These are phyloP conservation scores for Backusella macrospora DNA, from an alignment of 192 early-diverging fungal species.

Conservation along the genomic window DNA sequence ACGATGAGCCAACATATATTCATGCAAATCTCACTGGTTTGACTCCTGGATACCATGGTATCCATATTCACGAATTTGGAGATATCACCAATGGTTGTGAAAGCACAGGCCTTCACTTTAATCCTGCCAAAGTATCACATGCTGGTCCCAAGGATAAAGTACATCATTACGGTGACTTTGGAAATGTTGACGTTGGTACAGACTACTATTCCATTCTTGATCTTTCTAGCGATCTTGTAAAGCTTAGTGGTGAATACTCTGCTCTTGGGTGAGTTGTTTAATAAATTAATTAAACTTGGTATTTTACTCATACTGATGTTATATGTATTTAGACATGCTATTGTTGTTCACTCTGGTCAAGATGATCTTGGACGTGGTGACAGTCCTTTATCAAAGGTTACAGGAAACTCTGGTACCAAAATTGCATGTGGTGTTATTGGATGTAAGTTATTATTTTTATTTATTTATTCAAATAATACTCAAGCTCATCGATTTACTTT, in stretches of 20 bases:
- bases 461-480: neutral
- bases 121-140: constrained; percentile 73
- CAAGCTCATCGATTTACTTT: neutral
- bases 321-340: constrained; percentile 53
- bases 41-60: constrained; percentile 74
- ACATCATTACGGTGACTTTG: constrained; percentile 89
- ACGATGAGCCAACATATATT: constrained; percentile 57
- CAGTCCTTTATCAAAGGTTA: constrained; percentile 63
- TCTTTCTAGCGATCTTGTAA: constrained; percentile 56
- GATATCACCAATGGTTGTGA: constrained; percentile 81
- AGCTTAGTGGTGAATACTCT: constrained; percentile 66
- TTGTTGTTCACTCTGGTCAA: constrained; percentile 77
- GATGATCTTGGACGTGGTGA: constrained; percentile 83
- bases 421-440: constrained; percentile 88
- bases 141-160: constrained; percentile 63
- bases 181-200: constrained; percentile 68
- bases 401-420: constrained; percentile 84
- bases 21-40: constrained; percentile 64
- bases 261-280: constrained; percentile 63
- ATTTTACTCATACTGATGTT: neutral
- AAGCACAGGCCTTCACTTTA: constrained; percentile 81
- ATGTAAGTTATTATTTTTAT: constrained; percentile 6
- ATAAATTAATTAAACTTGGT: neutral
- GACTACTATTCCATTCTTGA: constrained; percentile 54
- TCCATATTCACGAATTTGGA: constrained; percentile 88